A percentile compares a stretch with the other conserved stretches of the same genome.
Conservation (phyloP, 2,329 filamentous ascomycete genomes). For the Aureobasidium uvarum region DNA sequence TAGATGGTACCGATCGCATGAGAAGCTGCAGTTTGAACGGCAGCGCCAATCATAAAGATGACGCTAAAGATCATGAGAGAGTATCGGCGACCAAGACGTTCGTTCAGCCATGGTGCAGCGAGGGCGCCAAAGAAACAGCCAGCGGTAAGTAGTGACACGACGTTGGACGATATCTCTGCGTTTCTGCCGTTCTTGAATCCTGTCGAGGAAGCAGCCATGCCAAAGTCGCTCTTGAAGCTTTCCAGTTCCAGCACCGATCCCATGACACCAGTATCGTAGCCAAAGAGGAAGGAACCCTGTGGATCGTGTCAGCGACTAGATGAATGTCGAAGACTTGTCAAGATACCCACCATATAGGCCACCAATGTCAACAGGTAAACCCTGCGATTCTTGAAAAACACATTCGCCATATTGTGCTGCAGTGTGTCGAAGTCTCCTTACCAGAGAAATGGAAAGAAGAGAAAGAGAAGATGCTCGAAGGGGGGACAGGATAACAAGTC, state of each 20-base stretch:
- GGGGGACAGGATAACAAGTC: background rate
- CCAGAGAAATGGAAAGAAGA: slow-evolving; percentile 2
- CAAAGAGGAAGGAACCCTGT: slow-evolving; percentile 31
- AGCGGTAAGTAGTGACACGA: slow-evolving; percentile 67
- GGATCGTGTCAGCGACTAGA: slow-evolving; percentile 21
- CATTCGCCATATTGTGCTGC: slow-evolving; percentile 25
- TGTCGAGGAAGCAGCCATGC: slow-evolving; percentile 48
- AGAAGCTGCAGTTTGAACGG: slow-evolving; percentile 61
- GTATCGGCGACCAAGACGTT: slow-evolving; percentile 55
- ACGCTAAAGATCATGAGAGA: slow-evolving; percentile 57
- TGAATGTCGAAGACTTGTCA: background rate
- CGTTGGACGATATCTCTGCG: slow-evolving; percentile 59
- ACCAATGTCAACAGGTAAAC: slow-evolving; percentile 48
- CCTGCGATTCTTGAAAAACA: slow-evolving; percentile 45
- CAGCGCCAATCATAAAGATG: slow-evolving; percentile 60
- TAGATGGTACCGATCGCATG: slow-evolving; percentile 64
- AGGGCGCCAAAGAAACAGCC: slow-evolving; percentile 66
- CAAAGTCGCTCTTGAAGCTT: slow-evolving; percentile 49
- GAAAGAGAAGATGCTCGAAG: background rate
- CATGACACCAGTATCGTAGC: slow-evolving; percentile 62
- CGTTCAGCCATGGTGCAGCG: slow-evolving; percentile 54
- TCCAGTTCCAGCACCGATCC: slow-evolving; percentile 63
- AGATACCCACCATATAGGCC: slow-evolving; percentile 44
- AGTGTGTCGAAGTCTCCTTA: background rate
- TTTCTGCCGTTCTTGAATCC: slow-evolving; percentile 46